Evolutionary conservation across 2,329 filamentous ascomycete genomes (phyloP).

Genomic region (Arthrobotrys sphaeroides): DNA sequence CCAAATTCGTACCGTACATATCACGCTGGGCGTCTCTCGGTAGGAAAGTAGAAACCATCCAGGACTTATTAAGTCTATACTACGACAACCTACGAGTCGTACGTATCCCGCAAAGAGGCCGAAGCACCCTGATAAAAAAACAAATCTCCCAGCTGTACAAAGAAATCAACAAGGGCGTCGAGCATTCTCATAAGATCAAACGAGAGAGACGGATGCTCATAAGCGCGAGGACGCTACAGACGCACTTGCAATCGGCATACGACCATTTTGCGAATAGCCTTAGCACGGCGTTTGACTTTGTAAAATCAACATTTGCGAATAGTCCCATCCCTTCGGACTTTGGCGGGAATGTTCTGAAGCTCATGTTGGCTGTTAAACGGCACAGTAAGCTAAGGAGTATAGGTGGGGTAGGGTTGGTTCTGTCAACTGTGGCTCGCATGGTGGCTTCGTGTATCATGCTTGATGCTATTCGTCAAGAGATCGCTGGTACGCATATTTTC

Average conservation of each 20-base stretch:
- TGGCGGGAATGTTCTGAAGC: slow-evolving; percentile 65
- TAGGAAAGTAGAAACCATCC: slow-evolving; percentile 62
- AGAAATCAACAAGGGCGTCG: slow-evolving; percentile 62
- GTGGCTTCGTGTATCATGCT: slow-evolving; percentile 67
- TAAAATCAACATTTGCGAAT: slow-evolving; percentile 63
- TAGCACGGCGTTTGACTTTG: slow-evolving; percentile 66
- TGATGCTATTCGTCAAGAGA: slow-evolving; percentile 61
- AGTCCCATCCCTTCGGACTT: slow-evolving; percentile 65
- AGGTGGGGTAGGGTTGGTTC: slow-evolving; percentile 59
- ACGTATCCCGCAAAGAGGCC: slow-evolving; percentile 63
- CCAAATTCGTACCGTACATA: slow-evolving; percentile 61
- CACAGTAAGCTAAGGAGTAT: slow-evolving; percentile 47
- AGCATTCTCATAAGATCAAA: slow-evolving; percentile 63
- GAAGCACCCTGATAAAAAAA: slow-evolving; percentile 65
- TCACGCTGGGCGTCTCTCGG: slow-evolving; percentile 62
- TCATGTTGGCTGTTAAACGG: slow-evolving; percentile 62
- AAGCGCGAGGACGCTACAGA: slow-evolving; percentile 64
- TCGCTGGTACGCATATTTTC: slow-evolving; percentile 51
- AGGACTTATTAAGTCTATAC: slow-evolving; percentile 65
- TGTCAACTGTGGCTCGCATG: slow-evolving; percentile 64
- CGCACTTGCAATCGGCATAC: slow-evolving; percentile 65
- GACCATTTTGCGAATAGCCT: slow-evolving; percentile 65
- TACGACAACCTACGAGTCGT: slow-evolving; percentile 66
- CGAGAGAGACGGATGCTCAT: slow-evolving; percentile 64
- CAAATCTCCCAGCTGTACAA: slow-evolving; percentile 65